Base-by-base conservation (phyloP, 2,329 filamentous ascomycete species). In the Cladosporium halotolerans region DNA sequence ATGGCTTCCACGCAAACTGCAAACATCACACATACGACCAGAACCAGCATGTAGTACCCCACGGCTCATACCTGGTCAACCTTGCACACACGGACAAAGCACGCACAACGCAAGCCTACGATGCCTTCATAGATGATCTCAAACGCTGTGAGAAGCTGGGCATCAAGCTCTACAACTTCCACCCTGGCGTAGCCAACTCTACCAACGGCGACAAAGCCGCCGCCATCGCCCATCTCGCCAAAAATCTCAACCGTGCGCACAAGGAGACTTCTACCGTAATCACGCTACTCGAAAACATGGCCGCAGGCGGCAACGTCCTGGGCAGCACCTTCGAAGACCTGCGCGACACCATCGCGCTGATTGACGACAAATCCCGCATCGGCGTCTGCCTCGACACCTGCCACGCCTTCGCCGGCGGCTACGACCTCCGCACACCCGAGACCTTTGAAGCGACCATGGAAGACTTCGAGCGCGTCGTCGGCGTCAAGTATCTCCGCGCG, bases 331-430 rank as follows among this genome's bases (percentile, higher is more conserved):
- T 96, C 68, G 84, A 91, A 67, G 92, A 99, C 63, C 79, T 99
- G 44, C 79, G 85, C 10, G 87, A 90, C 63, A 88, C 96, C 58
- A 95, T 99, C 61, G 79, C 79, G 11, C 76, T 83, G 8, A 81
- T 97, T 19, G 80, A 90, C 18, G 83, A 95, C 68, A 95, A 96
- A 73, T 70, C 76, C 41, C 83, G 93, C 32, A 85, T 99, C 2
- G 93, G 92, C 43, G 90, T 99, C 14, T 99, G 93, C 70, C 83
- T 99, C 53, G 93, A 99, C 68, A 99, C 93, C 0, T 99, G 93
- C 72, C 93, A 99, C 71, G 84, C 90, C 55, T 97, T 97, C 70
- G 92, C 92, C 0, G 91, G 89, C 0, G 93, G 93, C 5, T 93
- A 97, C 68, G 93, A 99, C 68, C 72, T 99, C 32, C 82, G 89